phyloP scores from a whole-genome alignment of 805 yeast genomes.

The Nakazawaea siamensis region DNA sequence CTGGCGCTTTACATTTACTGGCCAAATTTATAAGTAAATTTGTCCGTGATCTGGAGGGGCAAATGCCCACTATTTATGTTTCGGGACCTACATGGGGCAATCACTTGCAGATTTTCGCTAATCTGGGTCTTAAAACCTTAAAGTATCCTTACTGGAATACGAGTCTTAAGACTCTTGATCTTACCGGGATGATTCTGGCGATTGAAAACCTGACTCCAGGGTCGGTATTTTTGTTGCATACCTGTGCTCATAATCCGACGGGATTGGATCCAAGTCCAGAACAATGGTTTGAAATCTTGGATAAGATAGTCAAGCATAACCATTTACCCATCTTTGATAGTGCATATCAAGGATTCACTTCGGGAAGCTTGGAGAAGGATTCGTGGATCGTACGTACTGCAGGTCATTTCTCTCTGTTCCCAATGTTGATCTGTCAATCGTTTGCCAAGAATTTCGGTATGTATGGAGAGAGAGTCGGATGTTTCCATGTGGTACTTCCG shows the following conservation, averaged over 20 bases:
- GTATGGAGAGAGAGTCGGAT: constrained; percentile 93
- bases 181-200: constrained; percentile 54
- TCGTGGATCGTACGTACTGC: constrained; percentile 40
- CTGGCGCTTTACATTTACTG: constrained; percentile 86
- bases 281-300: constrained; percentile 74
- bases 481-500: constrained; percentile 46
- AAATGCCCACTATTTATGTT: constrained; percentile 39
- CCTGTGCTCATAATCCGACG: constrained; percentile 96
- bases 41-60: constrained; percentile 37
- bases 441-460: constrained; percentile 94
- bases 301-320: constrained; percentile 46
- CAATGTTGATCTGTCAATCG: constrained; percentile 71
- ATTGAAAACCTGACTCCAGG: constrained; percentile 47
- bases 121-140: constrained; percentile 57
- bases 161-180: constrained; percentile 52
- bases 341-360: constrained; percentile 94
- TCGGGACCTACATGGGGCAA: constrained; percentile 96
- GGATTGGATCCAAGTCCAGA: constrained; percentile 83
- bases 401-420: constrained; percentile 33
- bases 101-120: constrained; percentile 72
- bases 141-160: constrained; percentile 68
- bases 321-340: constrained; percentile 81
- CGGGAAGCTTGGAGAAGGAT: constrained; percentile 76
- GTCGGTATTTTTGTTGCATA: constrained; percentile 71
- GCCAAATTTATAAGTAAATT: constrained; percentile 68